Base-by-base conservation (phyloP, 768 basidiomycete species). In the Termitomyces sp. region DNA sequence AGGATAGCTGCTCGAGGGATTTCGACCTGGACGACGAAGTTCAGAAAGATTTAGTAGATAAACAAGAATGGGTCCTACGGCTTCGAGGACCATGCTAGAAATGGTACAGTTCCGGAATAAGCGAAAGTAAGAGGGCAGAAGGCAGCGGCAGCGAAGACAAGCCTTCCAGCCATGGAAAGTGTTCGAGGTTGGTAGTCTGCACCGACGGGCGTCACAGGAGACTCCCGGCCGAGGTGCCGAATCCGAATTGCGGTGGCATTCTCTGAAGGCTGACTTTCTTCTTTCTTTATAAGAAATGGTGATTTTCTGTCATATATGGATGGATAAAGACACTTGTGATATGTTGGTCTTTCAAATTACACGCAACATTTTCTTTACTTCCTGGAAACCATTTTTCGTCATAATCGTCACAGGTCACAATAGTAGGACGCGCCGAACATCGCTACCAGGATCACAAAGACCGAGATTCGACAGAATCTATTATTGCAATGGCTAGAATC, bases 31-130 rank as follows among this genome's bases (percentile, higher is more conserved):
- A 45, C 9, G 15, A 18, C 18, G 5, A 22, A 24, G 22, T 34
- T 54, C 15, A 37, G 27, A 46, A 18, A 61, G n/a, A 34, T 55
- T 61, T 47, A 53, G 39, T 24, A 20, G 52, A 36, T n/a, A 33
- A 52, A 20, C 20, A 55, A n/a, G 22, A 15, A 52, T 24, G 56
- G 42, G 22, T 61, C 64, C n/a, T 68, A 88, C 89, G 76, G 78
- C 46, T 80, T 74, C 24, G 88, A 88, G 1, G 89, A 83, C 89
- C 91, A 92, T 12, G 83, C 82, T 2, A 92, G 70, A 15, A 91
- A 67, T 9, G 90, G 90, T 6, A 76, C 69, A 0, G 88, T 88
- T 58, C 84, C 76, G 9, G 80, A 81, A 70, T 82, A 89, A 4
- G 86, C 87, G 33, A 80, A 66, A 2, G 75, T 82, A 6, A 79